These are phyloP conservation scores for Detonula confervacea DNA, from an alignment of 352 stramenopile genomes.

Conservation along the genomic window DNA sequence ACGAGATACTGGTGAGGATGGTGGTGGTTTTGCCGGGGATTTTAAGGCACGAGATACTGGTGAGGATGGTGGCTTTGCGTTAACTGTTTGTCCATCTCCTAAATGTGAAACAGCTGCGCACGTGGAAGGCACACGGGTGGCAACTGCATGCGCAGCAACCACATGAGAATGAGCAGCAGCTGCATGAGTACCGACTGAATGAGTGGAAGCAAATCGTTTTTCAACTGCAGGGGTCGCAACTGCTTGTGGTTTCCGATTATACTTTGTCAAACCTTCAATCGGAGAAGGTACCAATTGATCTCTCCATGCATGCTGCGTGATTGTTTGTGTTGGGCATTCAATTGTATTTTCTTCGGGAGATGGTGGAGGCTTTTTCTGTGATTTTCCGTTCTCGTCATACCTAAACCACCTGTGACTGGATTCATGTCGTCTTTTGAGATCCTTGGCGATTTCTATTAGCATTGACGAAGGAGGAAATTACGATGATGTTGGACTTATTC, in stretches of 20 bases:
- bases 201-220: neutral
- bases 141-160: neutral
- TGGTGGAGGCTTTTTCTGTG: neutral
- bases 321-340: conserved; percentile 1
- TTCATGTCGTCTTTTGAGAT: conserved; percentile 28
- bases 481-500: too few species aligned
- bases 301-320: conserved; percentile 32
- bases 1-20: neutral
- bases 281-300: conserved; percentile 39
- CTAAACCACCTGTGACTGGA: conserved; percentile 20
- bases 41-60: neutral
- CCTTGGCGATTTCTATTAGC: conserved; percentile 18
- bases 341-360: neutral
- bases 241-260: conserved; percentile 11
- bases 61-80: conserved; percentile 10
- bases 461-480: neutral
- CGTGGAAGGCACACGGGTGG: too few species aligned
- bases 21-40: neutral
- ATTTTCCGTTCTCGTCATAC: neutral
- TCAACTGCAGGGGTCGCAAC: neutral
- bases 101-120: too few species aligned
- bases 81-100: too few species aligned
- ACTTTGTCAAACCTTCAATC: conserved; percentile 17
- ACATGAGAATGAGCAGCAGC: neutral
- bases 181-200: neutral